Evolutionary conservation across 371 early-diverging fungal genomes (phyloP).

Genomic region (Coemansia sp.): DNA sequence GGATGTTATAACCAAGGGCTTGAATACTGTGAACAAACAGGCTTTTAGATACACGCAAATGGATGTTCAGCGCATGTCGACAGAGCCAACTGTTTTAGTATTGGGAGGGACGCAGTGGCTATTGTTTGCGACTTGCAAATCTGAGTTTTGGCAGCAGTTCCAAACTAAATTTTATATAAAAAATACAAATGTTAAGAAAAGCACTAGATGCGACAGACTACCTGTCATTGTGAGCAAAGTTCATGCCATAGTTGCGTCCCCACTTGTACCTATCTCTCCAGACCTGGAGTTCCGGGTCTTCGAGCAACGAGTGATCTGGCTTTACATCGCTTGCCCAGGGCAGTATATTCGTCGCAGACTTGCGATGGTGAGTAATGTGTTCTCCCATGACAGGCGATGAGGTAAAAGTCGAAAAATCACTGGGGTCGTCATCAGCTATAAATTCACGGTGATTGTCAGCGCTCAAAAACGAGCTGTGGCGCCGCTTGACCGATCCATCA

Average conservation of each 20-base stretch:
- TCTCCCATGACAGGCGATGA: conserved; percentile 23
- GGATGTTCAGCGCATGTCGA: conserved; percentile 18
- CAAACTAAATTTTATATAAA: background rate
- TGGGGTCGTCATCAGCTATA: conserved; percentile 41
- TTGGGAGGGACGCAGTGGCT: conserved; percentile 41
- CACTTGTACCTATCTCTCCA: conserved; percentile 50
- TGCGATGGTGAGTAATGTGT: conserved; percentile 17
- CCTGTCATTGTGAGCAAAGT: conserved; percentile 46
- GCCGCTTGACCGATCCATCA: conserved; percentile 12
- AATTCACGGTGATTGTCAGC: conserved; percentile 31
- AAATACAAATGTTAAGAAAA: background rate
- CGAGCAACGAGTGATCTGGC: conserved; percentile 40
- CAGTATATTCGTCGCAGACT: conserved; percentile 9
- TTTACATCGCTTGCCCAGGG: conserved; percentile 4
- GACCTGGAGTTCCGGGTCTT: conserved; percentile 41
- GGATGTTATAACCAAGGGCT: conserved; percentile 14
- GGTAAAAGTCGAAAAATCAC: conserved; percentile 43
- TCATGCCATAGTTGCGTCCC: conserved; percentile 46
- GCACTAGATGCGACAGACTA: background rate
- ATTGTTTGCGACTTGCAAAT: conserved; percentile 13
- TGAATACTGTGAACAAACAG: background rate
- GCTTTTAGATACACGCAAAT: conserved; percentile 13
- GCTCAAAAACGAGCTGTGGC: conserved; percentile 13
- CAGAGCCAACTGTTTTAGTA: conserved; percentile 21
- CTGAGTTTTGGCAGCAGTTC: conserved; percentile 13